These are phyloP conservation scores for Sequoiadendron giganteum DNA, from an alignment of 75 land plant species.

Conservation along the genomic window DNA sequence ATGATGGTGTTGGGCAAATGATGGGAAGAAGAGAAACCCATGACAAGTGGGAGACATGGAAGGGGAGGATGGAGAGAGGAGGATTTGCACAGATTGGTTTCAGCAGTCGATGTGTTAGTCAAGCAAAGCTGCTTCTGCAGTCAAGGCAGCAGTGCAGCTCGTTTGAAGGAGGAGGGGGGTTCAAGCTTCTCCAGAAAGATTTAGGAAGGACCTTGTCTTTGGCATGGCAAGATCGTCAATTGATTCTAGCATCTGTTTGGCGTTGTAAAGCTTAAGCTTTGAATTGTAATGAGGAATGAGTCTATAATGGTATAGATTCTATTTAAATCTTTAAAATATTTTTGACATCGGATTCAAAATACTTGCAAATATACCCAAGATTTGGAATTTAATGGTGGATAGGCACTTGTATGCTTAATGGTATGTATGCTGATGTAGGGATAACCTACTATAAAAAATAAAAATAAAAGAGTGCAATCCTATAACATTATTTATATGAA, in stretches of 20 bases:
- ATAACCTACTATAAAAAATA: no score
- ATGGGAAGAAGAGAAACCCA: slow-evolving; percentile 20
- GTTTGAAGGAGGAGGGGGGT: slow-evolving; percentile 23
- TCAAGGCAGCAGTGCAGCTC: slow-evolving; percentile 32
- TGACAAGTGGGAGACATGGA: slow-evolving; percentile 50
- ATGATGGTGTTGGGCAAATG: slow-evolving; percentile 22
- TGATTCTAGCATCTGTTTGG: slow-evolving; percentile 65
- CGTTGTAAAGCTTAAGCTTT: background rate
- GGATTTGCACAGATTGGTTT: slow-evolving; percentile 44
- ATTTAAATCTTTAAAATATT: no score
- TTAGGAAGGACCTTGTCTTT: slow-evolving; percentile 42
- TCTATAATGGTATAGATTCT: no score
- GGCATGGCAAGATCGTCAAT: slow-evolving; percentile 53
- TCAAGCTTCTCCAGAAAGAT: slow-evolving; percentile 32
- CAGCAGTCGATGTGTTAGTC: slow-evolving; percentile 39
- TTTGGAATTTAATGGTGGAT: no score
- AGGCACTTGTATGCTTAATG: no score
- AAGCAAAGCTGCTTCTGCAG: slow-evolving; percentile 61
- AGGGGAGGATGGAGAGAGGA: slow-evolving; percentile 36
- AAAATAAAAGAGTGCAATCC: no score
- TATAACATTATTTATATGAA: no score
- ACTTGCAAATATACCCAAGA: no score
- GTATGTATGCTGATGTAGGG: no score
- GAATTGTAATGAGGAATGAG: no score
- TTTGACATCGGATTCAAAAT: no score